Conservation (phyloP, 371 early-diverging fungal genomes). For the Mucor piriformis region DNA sequence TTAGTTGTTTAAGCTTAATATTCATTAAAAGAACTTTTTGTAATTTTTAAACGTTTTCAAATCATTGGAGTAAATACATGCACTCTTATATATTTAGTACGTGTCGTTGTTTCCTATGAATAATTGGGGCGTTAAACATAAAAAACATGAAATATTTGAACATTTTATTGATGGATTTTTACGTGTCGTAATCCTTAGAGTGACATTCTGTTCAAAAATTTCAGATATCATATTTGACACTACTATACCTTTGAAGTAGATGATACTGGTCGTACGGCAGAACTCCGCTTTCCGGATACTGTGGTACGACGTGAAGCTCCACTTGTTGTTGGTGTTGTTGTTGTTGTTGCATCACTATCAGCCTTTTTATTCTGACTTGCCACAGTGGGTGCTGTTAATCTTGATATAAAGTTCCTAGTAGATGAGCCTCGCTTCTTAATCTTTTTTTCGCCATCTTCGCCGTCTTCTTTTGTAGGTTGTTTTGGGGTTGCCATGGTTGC, state of each 20-base stretch:
- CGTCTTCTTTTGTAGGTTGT: not conserved
- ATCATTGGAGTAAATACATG: not conserved
- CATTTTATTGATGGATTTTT: too few relatives aligned
- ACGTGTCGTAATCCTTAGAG: too few relatives aligned
- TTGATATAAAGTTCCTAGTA: conserved; percentile 17
- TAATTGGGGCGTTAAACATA: too few relatives aligned
- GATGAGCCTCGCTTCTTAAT: conserved; percentile 14
- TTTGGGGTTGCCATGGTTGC: conserved; percentile 1
- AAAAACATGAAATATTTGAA: too few relatives aligned
- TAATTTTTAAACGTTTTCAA: too few relatives aligned
- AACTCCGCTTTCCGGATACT: not conserved
- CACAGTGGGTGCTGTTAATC: conserved; percentile 23
- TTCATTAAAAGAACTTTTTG: not conserved
- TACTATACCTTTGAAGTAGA: not conserved
- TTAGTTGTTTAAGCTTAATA: not conserved
- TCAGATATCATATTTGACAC: too few relatives aligned
- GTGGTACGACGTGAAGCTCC: not conserved
- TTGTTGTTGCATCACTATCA: not conserved
- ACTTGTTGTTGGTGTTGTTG: not conserved
- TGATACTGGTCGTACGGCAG: not conserved
- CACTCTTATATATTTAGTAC: not conserved
- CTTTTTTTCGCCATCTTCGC: not conserved
- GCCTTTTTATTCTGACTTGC: conserved; percentile 23
- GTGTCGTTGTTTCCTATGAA: not conserved
- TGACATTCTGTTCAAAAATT: too few relatives aligned